Conservation (phyloP, 805 yeast genomes). For the Pichia cephalocereana region DNA sequence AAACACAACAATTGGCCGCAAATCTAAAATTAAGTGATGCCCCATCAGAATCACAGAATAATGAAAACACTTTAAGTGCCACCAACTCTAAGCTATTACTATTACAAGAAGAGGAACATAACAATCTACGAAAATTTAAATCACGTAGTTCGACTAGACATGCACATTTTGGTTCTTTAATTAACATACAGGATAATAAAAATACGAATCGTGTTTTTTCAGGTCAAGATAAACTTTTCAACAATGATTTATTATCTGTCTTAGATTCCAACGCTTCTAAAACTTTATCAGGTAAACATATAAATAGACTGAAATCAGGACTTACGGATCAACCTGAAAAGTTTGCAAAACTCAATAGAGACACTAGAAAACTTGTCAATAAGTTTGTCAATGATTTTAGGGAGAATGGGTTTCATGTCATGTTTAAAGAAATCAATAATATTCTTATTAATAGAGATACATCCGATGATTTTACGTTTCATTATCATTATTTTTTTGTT, state of each 20-base stretch:
- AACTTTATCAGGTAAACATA: slow-evolving; percentile 33
- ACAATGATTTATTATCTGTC: slow-evolving; percentile 44
- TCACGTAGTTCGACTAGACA: slow-evolving; percentile 43
- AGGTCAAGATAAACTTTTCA: slow-evolving; percentile 46
- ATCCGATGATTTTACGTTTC: slow-evolving; percentile 17
- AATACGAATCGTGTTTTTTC: slow-evolving; percentile 55
- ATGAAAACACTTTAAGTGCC: background rate
- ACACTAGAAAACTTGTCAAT: slow-evolving; percentile 25
- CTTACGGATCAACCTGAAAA: background rate
- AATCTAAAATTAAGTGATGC: slow-evolving; percentile 1
- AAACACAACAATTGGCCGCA: background rate
- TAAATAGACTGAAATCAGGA: slow-evolving; percentile 12
- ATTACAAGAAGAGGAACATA: slow-evolving; percentile 52
- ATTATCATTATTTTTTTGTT: slow-evolving; percentile 46
- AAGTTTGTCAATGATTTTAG: slow-evolving; percentile 49
- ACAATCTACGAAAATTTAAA: slow-evolving; percentile 29
- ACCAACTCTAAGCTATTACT: slow-evolving; percentile 32
- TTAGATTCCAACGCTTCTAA: slow-evolving; percentile 55
- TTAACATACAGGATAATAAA: slow-evolving; percentile 53
- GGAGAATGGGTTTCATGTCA: slow-evolving; percentile 67
- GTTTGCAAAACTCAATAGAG: background rate
- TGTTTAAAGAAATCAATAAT: slow-evolving; percentile 43
- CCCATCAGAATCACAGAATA: background rate
- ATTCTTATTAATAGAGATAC: background rate
- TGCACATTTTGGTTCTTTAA: slow-evolving; percentile 81